Conservation (phyloP, 495 filamentous ascomycete species). For the Symbiotaphrina buchneri region DNA sequence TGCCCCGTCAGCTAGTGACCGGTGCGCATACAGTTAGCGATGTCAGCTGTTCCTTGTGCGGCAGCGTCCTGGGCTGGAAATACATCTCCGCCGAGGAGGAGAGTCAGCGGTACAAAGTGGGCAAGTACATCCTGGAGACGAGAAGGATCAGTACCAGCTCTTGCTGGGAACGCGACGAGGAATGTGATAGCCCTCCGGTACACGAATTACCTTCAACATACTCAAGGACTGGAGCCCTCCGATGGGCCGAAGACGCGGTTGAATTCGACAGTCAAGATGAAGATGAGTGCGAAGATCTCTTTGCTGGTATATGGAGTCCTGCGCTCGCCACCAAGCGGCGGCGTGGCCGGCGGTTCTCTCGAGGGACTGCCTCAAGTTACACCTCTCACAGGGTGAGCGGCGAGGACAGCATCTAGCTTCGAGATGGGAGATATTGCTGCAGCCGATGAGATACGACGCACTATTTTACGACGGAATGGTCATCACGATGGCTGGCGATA, state of each 20-base stretch:
- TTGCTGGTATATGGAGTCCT: slow-evolving; percentile 67
- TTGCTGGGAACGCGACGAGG: slow-evolving; percentile 40
- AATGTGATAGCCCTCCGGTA: background rate
- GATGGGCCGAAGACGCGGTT: slow-evolving; percentile 16
- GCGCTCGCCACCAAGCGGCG: slow-evolving; percentile 41
- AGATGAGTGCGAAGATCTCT: slow-evolving; percentile 87
- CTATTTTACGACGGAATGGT: no score
- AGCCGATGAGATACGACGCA: no score
- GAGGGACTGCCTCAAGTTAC: no score
- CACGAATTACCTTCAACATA: slow-evolving; percentile 2
- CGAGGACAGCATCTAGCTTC: no score
- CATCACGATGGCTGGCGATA: no score
- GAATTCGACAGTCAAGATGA: slow-evolving; percentile 85
- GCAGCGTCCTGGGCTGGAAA: slow-evolving; percentile 69
- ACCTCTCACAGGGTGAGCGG: no score
- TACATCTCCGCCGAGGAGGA: slow-evolving; percentile 70
- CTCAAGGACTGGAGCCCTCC: slow-evolving; percentile 3
- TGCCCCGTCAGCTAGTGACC: slow-evolving; percentile 56
- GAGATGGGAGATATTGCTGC: no score
- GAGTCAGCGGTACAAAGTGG: slow-evolving; percentile 75
- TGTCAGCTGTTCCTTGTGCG: slow-evolving; percentile 36
- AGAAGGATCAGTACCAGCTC: slow-evolving; percentile 39
- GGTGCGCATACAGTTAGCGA: slow-evolving; percentile 47
- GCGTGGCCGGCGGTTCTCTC: slow-evolving; percentile 25
- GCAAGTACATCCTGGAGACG: slow-evolving; percentile 89